Evolutionary conservation across 805 yeast genomes (phyloP), one percentile per base, ranked within the genome.

Genomic region (Candida tammaniensis): DNA sequence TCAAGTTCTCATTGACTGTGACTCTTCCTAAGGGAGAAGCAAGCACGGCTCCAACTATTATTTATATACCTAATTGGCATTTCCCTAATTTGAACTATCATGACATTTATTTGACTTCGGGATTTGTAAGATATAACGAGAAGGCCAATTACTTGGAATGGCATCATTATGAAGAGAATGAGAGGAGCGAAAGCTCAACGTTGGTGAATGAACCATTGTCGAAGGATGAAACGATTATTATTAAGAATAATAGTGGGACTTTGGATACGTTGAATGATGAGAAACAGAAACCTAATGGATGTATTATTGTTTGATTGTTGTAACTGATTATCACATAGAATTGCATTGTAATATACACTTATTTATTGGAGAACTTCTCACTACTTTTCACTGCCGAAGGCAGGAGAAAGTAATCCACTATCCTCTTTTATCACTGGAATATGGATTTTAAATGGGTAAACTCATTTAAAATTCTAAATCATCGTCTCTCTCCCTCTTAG

Each of bases 21-120:
- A 20, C 34, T 6, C 22, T 38, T 17, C 28, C 36, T 14, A 39
- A 35, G 16, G 29, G 20, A 9, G 39, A 32, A 7, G 20, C 12
- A 3, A 10, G 12, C 1, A 18, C 34, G 7, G 31, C 30, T 2
- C 80, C 87, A 2, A 80, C 91, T 0, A 56, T 72, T 30, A 72
- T 89, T 2, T 84, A 68, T 49, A 49, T 87, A 17, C 97, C 97
- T 0, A 67, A 65, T 17, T 72, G 78, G 68, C 96, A 89, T 54
- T 88, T 73, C 29, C 66, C 78, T 60, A 30, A 52, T 56, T 30
- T 76, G 66, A 36, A 69, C 64, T 39, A 64, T 69, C 55, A 53
- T 9, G 70, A 68, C 11, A 68, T 85, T 6, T 63, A 61, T 12
- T 61, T 78, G 10, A 66, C 78, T 3, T 61, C 78, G 1, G 95